Conservation (phyloP, 495 filamentous ascomycete species). For the Terfezia boudieri region DNA sequence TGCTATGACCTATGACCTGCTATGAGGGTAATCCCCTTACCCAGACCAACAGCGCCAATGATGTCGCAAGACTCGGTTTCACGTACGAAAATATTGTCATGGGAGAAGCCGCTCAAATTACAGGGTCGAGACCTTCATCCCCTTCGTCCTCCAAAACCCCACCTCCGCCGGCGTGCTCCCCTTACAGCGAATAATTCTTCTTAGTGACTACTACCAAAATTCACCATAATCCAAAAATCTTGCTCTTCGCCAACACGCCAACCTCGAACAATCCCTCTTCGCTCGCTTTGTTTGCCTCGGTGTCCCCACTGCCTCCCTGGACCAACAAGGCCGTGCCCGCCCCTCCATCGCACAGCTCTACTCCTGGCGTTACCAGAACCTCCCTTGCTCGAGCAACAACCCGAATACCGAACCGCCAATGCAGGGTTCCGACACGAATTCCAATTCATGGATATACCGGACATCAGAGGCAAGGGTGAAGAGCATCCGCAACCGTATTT, state of each 20-base stretch:
- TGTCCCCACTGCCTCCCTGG: constrained; percentile 70
- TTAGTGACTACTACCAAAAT: constrained; percentile 91
- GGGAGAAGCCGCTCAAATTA: constrained; percentile 97
- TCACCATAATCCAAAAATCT: constrained; percentile 85
- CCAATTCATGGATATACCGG: constrained; percentile 88
- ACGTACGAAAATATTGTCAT: constrained; percentile 95
- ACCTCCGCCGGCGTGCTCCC: constrained; percentile 45
- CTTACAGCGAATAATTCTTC: constrained; percentile 77
- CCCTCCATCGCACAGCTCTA: constrained; percentile 75
- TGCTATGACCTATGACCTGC: constrained; percentile 97
- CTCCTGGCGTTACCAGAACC: constrained; percentile 70
- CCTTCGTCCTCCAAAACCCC: constrained; percentile 66
- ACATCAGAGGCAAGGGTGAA: constrained; percentile 83
- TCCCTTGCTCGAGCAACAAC: constrained; percentile 39
- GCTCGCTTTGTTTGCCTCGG: constrained; percentile 72
- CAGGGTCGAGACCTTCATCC: constrained; percentile 96
- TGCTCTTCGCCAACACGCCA: constrained; percentile 88
- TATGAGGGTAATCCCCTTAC: constrained; percentile 42
- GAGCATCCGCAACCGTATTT: constrained; percentile 85
- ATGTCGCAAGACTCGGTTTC: constrained; percentile 80
- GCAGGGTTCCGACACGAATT: constrained; percentile 83
- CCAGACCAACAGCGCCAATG: constrained; percentile 34
- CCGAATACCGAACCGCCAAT: constrained; percentile 65
- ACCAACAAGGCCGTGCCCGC: constrained; percentile 77
- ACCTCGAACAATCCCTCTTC: constrained; percentile 89